phyloP scores from a whole-genome alignment of 202 grass and related monocot genomes.

The Eragrostis tef region DNA sequence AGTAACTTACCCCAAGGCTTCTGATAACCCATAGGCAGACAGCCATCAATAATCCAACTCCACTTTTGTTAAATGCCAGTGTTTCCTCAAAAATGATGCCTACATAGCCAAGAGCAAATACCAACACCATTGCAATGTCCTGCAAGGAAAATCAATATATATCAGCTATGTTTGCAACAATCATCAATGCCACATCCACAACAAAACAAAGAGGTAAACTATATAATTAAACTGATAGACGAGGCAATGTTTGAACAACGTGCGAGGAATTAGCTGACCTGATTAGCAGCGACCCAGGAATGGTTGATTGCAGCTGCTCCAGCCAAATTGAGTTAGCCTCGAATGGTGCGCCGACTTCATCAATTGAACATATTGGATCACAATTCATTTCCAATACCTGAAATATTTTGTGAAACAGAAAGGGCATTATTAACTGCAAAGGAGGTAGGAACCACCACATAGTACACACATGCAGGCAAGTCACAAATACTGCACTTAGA shows the following conservation, averaged over 20 bases:
- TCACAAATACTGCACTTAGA: conserved; percentile 3
- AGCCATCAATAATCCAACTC: conserved; percentile 86
- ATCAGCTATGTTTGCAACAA: too few relatives aligned
- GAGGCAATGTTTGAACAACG: neutral
- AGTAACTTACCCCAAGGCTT: conserved; percentile 79
- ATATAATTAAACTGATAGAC: conserved; percentile 25
- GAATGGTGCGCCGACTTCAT: conserved; percentile 83
- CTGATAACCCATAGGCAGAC: conserved; percentile 88
- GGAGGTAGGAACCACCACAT: conserved; percentile 14
- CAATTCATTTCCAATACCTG: conserved; percentile 73
- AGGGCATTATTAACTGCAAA: conserved; percentile 24
- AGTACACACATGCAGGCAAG: conserved; percentile 14
- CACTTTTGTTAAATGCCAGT: conserved; percentile 96
- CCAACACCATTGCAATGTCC: conserved; percentile 89
- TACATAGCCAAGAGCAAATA: conserved; percentile 90
- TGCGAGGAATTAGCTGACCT: conserved; percentile 52
- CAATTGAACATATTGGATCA: conserved; percentile 88
- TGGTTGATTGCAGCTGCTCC: conserved; percentile 91
- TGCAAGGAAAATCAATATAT: conserved; percentile 48
- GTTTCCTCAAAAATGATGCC: conserved; percentile 98
- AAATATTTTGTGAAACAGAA: conserved; percentile 50
- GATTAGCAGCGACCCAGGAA: conserved; percentile 93
- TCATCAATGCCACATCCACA: too few relatives aligned
- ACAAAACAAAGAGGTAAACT: neutral
- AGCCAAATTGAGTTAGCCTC: conserved; percentile 77